Conservation (phyloP, 768 basidiomycete species). For the Leccinum incarnatum region DNA sequence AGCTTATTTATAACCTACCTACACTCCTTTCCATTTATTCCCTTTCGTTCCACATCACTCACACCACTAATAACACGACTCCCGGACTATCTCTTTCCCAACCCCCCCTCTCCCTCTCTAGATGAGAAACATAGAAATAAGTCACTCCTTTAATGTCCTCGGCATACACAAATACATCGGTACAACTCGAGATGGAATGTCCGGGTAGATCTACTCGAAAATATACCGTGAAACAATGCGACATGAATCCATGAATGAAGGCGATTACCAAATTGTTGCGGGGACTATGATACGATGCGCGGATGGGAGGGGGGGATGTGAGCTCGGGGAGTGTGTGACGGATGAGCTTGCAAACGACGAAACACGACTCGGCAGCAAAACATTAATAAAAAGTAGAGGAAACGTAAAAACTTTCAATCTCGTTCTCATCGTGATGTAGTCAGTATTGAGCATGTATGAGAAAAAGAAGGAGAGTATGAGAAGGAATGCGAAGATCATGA, state of each 20-base stretch:
- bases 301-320: conserved; percentile 1
- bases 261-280: conserved; percentile 26
- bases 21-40: neutral
- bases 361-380: conserved; percentile 14
- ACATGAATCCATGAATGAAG: conserved; percentile 30
- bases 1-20: neutral
- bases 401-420: conserved; percentile 6
- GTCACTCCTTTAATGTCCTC: conserved; percentile 36
- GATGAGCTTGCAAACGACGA: conserved; percentile 14
- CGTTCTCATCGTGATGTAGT: conserved; percentile 14
- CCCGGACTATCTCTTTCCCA: neutral
- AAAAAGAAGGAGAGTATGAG: conserved; percentile 1
- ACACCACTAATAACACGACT: neutral
- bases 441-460: conserved; percentile 23
- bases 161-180: conserved; percentile 36
- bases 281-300: conserved; percentile 27
- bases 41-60: conserved; percentile 1
- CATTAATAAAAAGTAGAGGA: conserved; percentile 10
- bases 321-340: neutral
- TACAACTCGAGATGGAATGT: conserved; percentile 31
- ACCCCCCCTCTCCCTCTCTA: neutral
- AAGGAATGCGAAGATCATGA: conserved; percentile 28
- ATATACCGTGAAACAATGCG: conserved; percentile 35
- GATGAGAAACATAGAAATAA: conserved; percentile 28
- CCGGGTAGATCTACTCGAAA: conserved; percentile 35